Conservation (phyloP, 306 rosid genomes). For the Carpinus viminea region DNA sequence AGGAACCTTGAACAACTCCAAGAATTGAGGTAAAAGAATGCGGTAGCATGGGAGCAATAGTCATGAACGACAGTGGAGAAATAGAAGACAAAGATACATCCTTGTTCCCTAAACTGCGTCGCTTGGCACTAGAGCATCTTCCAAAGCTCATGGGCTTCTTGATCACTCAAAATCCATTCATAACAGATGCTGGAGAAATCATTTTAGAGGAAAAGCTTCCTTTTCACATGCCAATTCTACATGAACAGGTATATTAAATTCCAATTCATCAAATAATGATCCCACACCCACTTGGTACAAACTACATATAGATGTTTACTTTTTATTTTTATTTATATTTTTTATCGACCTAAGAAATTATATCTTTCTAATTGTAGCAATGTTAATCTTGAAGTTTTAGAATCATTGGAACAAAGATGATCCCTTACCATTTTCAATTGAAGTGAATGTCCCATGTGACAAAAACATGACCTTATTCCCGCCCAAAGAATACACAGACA, state of each 20-base stretch:
- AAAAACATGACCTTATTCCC: too few species aligned
- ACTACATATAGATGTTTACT: too few species aligned
- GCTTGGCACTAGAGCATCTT: background rate
- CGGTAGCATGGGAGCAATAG: conserved; percentile 4
- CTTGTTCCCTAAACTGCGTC: background rate
- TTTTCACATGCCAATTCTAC: background rate
- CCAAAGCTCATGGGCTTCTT: background rate
- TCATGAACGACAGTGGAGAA: background rate
- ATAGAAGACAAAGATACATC: background rate
- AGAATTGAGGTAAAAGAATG: conserved; percentile 13
- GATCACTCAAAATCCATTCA: background rate
- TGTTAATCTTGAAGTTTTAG: too few species aligned
- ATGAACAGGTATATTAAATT: background rate
- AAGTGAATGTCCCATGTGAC: too few species aligned
- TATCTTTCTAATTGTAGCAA: too few species aligned
- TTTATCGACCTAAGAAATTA: too few species aligned
- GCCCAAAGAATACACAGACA: too few species aligned
- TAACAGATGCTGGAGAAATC: background rate
- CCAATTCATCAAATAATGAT: too few species aligned
- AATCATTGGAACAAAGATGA: too few species aligned
- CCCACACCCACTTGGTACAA: too few species aligned
- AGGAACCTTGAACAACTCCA: background rate
- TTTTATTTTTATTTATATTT: too few species aligned
- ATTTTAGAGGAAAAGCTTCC: background rate
- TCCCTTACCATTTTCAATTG: too few species aligned